Evolutionary conservation across 202 grass and related monocot genomes (phyloP).

Genomic region (Panicum virgatum): DNA sequence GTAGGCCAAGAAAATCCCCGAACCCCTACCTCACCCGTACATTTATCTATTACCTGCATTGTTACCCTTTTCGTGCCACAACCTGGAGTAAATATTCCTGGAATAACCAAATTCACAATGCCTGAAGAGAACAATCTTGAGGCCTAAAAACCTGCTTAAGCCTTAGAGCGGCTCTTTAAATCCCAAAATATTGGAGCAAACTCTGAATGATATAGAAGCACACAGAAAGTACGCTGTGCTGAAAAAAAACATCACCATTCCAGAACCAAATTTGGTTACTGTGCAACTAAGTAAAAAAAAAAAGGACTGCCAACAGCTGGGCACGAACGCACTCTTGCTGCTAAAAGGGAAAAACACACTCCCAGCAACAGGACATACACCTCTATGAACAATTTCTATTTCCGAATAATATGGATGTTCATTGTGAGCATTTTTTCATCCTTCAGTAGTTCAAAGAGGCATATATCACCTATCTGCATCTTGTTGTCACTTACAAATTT

Average conservation of each 20-base stretch:
- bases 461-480: constrained; percentile 51
- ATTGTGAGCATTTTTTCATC: constrained; percentile 15
- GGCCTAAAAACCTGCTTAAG: too few species aligned
- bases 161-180: too few species aligned
- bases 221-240: background rate
- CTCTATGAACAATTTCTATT: background rate
- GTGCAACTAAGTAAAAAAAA: background rate
- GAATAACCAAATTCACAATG: too few species aligned
- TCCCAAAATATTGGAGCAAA: background rate
- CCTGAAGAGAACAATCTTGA: too few species aligned
- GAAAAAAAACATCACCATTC: background rate
- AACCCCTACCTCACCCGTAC: too few species aligned
- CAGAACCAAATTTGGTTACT: background rate
- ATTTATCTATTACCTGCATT: too few species aligned
- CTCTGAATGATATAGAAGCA: background rate
- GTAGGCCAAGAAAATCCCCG: too few species aligned
- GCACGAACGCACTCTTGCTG: background rate
- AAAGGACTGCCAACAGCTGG: background rate
- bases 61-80: too few species aligned
- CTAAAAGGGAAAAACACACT: background rate
- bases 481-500: constrained; percentile 41
- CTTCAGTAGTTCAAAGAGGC: constrained; percentile 51
- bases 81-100: too few species aligned
- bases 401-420: constrained; percentile 38
- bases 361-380: background rate